Evolutionary conservation across 345 rosid genomes (phyloP).

Genomic region (Clausena lansium): DNA sequence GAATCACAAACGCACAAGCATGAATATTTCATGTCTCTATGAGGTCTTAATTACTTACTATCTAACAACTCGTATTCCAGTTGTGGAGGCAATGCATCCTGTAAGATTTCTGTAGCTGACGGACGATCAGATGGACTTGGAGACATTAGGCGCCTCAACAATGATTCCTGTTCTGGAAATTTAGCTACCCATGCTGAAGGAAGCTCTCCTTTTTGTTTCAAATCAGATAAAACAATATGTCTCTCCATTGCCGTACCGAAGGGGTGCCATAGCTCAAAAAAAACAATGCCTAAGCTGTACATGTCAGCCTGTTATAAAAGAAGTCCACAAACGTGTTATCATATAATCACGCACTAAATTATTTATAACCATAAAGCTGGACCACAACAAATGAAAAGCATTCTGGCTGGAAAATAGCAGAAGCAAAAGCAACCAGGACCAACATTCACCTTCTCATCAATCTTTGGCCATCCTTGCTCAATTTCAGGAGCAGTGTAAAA

Average conservation of each 20-base stretch:
- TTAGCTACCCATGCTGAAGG: slow-evolving; percentile 77
- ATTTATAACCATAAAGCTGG: neutral
- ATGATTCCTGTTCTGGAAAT: slow-evolving; percentile 85
- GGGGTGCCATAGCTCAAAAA: slow-evolving; percentile 96
- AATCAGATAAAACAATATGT: slow-evolving; percentile 59
- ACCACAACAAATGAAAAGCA: slow-evolving; percentile 7
- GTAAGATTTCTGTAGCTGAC: slow-evolving; percentile 82
- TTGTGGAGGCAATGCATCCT: slow-evolving; percentile 80
- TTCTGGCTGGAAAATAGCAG: slow-evolving; percentile 10
- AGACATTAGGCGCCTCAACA: slow-evolving; percentile 72
- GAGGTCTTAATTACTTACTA: slow-evolving; percentile 46
- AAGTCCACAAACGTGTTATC: neutral
- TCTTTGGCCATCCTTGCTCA: slow-evolving; percentile 98
- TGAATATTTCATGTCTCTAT: neutral
- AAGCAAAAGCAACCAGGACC: slow-evolving; percentile 14
- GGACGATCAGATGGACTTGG: slow-evolving; percentile 98
- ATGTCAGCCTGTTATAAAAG: slow-evolving; percentile 75
- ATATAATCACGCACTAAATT: slow-evolving; percentile 7
- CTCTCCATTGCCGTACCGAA: slow-evolving; percentile 98
- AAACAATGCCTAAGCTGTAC: slow-evolving; percentile 95
- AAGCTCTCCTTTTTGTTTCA: slow-evolving; percentile 82
- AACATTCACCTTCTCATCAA: slow-evolving; percentile 83
- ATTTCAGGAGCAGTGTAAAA: slow-evolving; percentile 98
- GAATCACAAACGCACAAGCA: slow-evolving; percentile 1
- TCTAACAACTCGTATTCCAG: slow-evolving; percentile 90